Evolutionary conservation across 208 protist genomes (phyloP).

Genomic region (Sergeia podlipaevii): DNA sequence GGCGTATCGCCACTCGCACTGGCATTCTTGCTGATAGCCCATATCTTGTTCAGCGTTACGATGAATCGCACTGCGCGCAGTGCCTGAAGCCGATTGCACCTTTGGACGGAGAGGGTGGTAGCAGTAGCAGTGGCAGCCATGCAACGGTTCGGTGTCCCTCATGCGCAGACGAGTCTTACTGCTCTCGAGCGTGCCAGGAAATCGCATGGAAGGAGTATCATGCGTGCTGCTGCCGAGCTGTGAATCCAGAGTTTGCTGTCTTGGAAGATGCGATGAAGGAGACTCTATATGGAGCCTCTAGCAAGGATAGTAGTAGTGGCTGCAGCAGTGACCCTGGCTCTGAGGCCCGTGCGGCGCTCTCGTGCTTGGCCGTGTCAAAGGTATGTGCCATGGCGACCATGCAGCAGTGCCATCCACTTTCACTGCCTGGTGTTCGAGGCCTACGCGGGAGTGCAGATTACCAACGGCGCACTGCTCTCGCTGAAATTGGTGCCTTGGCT

Average conservation of each 20-base stretch:
- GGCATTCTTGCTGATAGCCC: slow-evolving; percentile 57
- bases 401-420: slow-evolving; percentile 67
- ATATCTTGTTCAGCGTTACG: slow-evolving; percentile 50
- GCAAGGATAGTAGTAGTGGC: slow-evolving; percentile 5
- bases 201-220: slow-evolving; percentile 74
- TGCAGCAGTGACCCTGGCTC: slow-evolving; percentile 16
- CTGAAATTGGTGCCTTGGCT: slow-evolving; percentile 67
- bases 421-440: slow-evolving; percentile 32
- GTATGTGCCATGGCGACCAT: slow-evolving; percentile 78
- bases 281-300: slow-evolving; percentile 16
- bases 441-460: slow-evolving; percentile 75
- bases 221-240: slow-evolving; percentile 59
- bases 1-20: slow-evolving; percentile 30
- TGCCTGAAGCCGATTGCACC: slow-evolving; percentile 61
- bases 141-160: slow-evolving; percentile 31
- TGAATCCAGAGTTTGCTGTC: slow-evolving; percentile 43
- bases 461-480: slow-evolving; percentile 63
- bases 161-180: slow-evolving; percentile 71
- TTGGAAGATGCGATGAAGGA: slow-evolving; percentile 59
- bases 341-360: slow-evolving; percentile 52
- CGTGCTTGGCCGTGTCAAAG: slow-evolving; percentile 73
- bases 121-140: not conserved
- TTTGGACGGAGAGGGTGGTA: slow-evolving; percentile 2
- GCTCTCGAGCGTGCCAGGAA: slow-evolving; percentile 55
- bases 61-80: slow-evolving; percentile 59